phyloP scores from a whole-genome alignment of 2,329 filamentous ascomycete species.

The Pseudopithomyces maydicus region DNA sequence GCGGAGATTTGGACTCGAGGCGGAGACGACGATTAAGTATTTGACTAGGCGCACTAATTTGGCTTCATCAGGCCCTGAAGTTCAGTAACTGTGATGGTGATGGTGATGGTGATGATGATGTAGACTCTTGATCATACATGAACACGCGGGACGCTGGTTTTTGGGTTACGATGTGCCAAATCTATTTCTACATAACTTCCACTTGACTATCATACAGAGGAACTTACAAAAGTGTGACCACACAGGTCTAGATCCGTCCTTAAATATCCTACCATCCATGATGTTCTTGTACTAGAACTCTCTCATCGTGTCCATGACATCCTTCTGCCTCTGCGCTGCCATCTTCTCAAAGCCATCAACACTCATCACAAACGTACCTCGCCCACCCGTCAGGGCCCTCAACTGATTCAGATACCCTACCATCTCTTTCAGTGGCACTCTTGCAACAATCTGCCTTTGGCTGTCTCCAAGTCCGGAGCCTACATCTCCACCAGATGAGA shows the following conservation, averaged over 20 bases:
- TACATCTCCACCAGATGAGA: slow-evolving; percentile 51
- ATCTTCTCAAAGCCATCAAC: slow-evolving; percentile 74
- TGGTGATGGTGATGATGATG: too few species aligned
- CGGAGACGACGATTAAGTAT: too few species aligned
- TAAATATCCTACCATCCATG: not conserved
- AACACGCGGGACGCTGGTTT: too few species aligned
- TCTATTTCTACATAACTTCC: not conserved
- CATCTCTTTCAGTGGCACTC: slow-evolving; percentile 95
- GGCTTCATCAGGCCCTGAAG: too few species aligned
- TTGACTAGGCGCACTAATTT: too few species aligned
- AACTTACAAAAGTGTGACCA: too few species aligned
- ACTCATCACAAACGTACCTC: slow-evolving; percentile 77
- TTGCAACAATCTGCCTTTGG: slow-evolving; percentile 71
- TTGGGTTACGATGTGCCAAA: too few species aligned
- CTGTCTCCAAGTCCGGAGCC: slow-evolving; percentile 25
- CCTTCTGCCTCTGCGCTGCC: slow-evolving; percentile 63
- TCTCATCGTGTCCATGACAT: slow-evolving; percentile 51
- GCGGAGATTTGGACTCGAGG: too few species aligned
- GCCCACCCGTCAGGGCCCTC: slow-evolving; percentile 83
- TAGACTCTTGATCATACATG: too few species aligned
- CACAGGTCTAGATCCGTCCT: not conserved
- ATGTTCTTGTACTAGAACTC: slow-evolving; percentile 21
- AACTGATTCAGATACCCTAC: slow-evolving; percentile 90
- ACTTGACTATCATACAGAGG: not conserved
- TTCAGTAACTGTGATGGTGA: too few species aligned